Base-by-base conservation (phyloP, 140 eudicot species). In the Ambrosia hybrid region DNA sequence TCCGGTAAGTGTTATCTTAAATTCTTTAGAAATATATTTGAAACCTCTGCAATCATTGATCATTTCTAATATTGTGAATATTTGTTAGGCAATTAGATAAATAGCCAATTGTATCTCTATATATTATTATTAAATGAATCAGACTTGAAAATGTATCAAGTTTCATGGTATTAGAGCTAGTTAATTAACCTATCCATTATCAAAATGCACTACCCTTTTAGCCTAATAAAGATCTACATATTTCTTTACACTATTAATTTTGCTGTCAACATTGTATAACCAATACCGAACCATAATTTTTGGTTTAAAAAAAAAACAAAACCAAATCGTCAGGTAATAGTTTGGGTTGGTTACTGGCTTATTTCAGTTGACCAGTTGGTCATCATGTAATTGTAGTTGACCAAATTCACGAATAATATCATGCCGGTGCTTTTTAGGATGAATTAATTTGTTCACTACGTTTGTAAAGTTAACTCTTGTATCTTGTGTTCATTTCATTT, bases 1-100 rank as follows among this genome's bases (percentile, higher is more conserved):
- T 63, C 91, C 90, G 76, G 98, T 92, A 80, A 90, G 96, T 77
- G 57, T 37, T 33, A 62, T 34, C 53, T 80, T 62, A 53, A 33
- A 46, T 69, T 65, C 78, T 16, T 60, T 38, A 5, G 46, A 58
- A 51, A n/a, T 58, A 26, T 82, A 36, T 75, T 66, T 49, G 43
- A 65, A 1, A 78, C 14, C 13, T 5, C 1, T 11, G 11, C 33
- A 66, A 55, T 49, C 6, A 53, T 33, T 56, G 14, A 14, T 10
- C 5, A 63, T 64, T 26, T 56, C 12, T 46, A 66, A 13, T 61
- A 5, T 34, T 11, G 45, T 30, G 4, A 26, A 58, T 3, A 11
- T 16, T 4, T 16, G 21, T 56, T 16, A 56, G 33, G 36, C 12
- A 57, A 17, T 57, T 57, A 17, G 13, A 12, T 57, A 57, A 57